Evolutionary conservation across 1,284 basidiomycete genomes (phyloP).

Genomic region (Mycena citricolor): DNA sequence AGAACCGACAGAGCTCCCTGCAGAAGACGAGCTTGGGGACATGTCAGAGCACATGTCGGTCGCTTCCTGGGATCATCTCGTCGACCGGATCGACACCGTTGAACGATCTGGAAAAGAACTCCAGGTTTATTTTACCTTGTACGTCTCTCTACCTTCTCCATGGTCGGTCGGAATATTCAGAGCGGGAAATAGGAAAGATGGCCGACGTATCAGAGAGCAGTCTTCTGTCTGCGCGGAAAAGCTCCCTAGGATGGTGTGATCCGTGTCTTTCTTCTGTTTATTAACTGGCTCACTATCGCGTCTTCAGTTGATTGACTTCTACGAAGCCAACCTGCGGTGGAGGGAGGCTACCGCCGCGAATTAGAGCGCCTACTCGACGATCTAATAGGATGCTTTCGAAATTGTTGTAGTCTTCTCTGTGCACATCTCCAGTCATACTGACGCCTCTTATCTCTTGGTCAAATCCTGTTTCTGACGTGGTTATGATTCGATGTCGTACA

Average conservation of each 20-base stretch:
- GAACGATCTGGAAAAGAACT: conserved; percentile 53
- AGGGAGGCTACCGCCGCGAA: conserved; percentile 40
- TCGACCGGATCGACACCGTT: conserved; percentile 65
- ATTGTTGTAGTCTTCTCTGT: conserved; percentile 19
- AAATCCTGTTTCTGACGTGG: neutral
- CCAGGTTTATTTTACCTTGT: conserved; percentile 69
- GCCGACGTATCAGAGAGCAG: conserved; percentile 48
- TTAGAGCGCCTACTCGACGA: conserved; percentile 19
- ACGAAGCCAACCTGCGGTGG: conserved; percentile 73
- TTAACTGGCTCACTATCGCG: conserved; percentile 2
- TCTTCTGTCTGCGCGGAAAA: conserved; percentile 53
- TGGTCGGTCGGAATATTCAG: conserved; percentile 1
- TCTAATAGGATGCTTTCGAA: conserved; percentile 7
- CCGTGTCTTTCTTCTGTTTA: conserved; percentile 18
- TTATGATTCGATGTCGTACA: too few species aligned
- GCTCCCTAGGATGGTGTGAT: conserved; percentile 63
- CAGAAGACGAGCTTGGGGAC: conserved; percentile 38
- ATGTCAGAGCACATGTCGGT: conserved; percentile 55
- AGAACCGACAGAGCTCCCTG: conserved; percentile 21
- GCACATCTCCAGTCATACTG: too few species aligned
- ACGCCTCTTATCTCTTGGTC: neutral
- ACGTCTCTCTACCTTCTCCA: conserved; percentile 30
- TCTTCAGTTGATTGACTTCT: conserved; percentile 64
- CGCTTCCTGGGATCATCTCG: conserved; percentile 59
- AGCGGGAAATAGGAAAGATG: conserved; percentile 41